Conservation (phyloP, 2,329 filamentous ascomycete species). For the Penicillium carneum region DNA sequence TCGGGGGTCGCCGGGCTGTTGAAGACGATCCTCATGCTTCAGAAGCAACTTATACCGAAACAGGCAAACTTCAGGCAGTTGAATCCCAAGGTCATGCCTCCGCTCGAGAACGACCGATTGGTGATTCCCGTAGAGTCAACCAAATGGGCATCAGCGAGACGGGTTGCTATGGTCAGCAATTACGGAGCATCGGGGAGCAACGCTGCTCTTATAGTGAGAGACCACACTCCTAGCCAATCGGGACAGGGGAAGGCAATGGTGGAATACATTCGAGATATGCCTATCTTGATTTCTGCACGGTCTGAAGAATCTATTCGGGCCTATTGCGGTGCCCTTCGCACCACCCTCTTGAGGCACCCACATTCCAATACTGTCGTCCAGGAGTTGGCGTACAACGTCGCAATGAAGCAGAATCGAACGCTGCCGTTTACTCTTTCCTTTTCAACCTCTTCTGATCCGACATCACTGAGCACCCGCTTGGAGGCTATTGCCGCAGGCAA, state of each 20-base stretch:
- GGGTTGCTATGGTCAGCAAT: slow-evolving; percentile 4
- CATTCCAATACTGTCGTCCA: background rate
- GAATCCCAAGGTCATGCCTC: slow-evolving; percentile 33
- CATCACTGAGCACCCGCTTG: background rate
- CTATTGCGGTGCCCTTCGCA: slow-evolving; percentile 3
- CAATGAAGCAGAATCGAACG: slow-evolving; percentile 8
- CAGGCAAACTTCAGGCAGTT: slow-evolving; percentile 35
- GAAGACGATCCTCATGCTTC: slow-evolving; percentile 38
- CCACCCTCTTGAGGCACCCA: background rate
- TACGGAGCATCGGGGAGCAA: slow-evolving; percentile 15
- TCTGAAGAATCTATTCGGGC: background rate
- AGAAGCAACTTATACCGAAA: slow-evolving; percentile 34
- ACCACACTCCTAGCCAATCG: background rate
- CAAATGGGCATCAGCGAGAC: slow-evolving; percentile 16
- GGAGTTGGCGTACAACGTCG: slow-evolving; percentile 10
- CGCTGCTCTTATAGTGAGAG: slow-evolving; percentile 3
- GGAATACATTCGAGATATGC: background rate
- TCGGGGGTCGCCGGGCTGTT: slow-evolving; percentile 34
- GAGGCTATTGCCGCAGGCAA: background rate
- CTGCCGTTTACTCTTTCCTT: background rate
- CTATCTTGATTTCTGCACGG: slow-evolving; percentile 1
- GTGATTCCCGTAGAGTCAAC: slow-evolving; percentile 20
- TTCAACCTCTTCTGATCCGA: background rate
- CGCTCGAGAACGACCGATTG: slow-evolving; percentile 23
- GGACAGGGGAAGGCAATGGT: background rate